phyloP scores from a whole-genome alignment of 805 yeast genomes.

The Zygosaccharomyces siamensis region DNA sequence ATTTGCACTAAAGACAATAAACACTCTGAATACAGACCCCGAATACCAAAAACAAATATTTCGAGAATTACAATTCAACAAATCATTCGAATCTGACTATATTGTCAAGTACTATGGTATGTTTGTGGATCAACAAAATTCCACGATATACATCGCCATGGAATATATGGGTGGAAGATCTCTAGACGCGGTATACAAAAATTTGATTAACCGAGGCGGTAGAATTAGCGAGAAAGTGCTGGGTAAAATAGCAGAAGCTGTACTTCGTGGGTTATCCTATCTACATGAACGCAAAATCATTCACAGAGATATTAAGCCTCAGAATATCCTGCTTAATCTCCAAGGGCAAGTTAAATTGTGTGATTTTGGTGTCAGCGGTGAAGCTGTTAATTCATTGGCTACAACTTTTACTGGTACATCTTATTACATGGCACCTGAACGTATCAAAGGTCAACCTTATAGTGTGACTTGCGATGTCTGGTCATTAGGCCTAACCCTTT shows the following conservation, averaged over 20 bases:
- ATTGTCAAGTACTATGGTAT: slow-evolving; percentile 94
- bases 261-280: slow-evolving; percentile 78
- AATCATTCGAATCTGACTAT: slow-evolving; percentile 72
- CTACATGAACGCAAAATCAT: slow-evolving; percentile 83
- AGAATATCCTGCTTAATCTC: slow-evolving; percentile 73
- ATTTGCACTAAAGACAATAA: slow-evolving; percentile 70
- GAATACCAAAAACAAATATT: slow-evolving; percentile 85
- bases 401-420: slow-evolving; percentile 97
- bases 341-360: slow-evolving; percentile 85
- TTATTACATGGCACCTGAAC: slow-evolving; percentile 97
- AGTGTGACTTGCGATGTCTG: slow-evolving; percentile 94
- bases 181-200: slow-evolving; percentile 83
- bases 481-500: slow-evolving; percentile 87
- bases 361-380: slow-evolving; percentile 98
- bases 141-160: slow-evolving; percentile 91
- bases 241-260: slow-evolving; percentile 85
- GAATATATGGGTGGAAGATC: slow-evolving; percentile 95
- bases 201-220: slow-evolving; percentile 68
- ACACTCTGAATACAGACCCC: slow-evolving; percentile 53
- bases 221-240: slow-evolving; percentile 89
- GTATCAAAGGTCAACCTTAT: slow-evolving; percentile 93
- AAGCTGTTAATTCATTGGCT: slow-evolving; percentile 90
- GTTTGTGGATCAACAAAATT: slow-evolving; percentile 67
- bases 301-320: slow-evolving; percentile 95
- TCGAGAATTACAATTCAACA: slow-evolving; percentile 84